phyloP scores from a whole-genome alignment of 176 grass and related monocot genomes.

The Carex scoparia region DNA sequence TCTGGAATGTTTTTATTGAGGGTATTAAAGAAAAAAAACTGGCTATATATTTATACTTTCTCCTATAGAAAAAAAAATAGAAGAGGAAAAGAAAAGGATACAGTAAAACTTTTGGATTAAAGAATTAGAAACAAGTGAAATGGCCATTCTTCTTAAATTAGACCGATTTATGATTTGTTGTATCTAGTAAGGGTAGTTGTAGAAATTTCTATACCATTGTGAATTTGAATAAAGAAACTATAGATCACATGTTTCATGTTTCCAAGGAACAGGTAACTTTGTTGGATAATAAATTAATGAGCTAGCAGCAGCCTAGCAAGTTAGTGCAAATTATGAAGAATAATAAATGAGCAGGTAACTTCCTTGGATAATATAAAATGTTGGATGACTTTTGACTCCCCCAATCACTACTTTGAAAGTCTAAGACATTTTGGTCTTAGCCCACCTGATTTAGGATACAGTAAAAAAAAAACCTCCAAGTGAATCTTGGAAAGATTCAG shows the following conservation, averaged over 20 bases:
- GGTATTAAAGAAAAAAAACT: too few relatives aligned
- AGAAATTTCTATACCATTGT: neutral
- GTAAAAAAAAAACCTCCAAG: too few relatives aligned
- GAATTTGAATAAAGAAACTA: neutral
- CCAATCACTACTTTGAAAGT: too few relatives aligned
- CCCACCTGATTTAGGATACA: too few relatives aligned
- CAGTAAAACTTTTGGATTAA: neutral
- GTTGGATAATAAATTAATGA: neutral
- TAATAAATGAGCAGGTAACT: too few relatives aligned
- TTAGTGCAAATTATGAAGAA: too few relatives aligned
- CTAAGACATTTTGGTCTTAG: too few relatives aligned
- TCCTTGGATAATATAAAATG: too few relatives aligned
- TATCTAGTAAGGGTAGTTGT: neutral
- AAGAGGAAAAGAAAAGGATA: neutral
- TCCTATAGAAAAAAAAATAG: neutral
- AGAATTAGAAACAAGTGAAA: neutral
- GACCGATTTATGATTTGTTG: neutral
- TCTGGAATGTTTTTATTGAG: too few relatives aligned
- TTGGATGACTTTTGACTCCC: too few relatives aligned
- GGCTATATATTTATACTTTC: too few relatives aligned
- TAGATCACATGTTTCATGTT: neutral
- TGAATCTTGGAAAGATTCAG: too few relatives aligned
- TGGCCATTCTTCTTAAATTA: neutral
- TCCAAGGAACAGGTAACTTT: neutral
- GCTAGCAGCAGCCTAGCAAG: neutral